These are phyloP conservation scores for Metschnikowia proteae DNA, from an alignment of 805 yeast genomes.

Conservation along the genomic window DNA sequence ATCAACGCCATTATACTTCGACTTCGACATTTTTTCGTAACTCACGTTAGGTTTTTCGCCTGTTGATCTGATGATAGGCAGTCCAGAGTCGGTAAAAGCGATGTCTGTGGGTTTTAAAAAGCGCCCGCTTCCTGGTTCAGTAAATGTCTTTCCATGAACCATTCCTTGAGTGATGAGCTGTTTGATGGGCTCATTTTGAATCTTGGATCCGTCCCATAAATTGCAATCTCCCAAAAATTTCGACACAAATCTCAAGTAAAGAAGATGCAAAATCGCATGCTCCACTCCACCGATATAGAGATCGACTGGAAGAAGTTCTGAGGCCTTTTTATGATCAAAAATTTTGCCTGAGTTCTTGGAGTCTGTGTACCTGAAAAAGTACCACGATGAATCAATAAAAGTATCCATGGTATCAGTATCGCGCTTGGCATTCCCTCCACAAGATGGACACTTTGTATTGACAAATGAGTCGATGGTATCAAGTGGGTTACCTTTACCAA, in stretches of 20 bases:
- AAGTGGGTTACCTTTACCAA: conserved; percentile 62
- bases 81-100: conserved; percentile 35
- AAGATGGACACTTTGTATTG: conserved; percentile 74
- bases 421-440: conserved; percentile 68
- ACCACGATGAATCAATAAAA: conserved; percentile 97
- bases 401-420: conserved; percentile 99
- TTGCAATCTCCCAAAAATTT: conserved; percentile 71
- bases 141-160: conserved; percentile 90
- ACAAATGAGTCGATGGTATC: conserved; percentile 64
- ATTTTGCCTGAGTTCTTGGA: conserved; percentile 55
- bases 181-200: conserved; percentile 75
- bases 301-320: conserved; percentile 73
- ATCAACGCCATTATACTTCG: conserved; percentile 92
- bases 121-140: conserved; percentile 66
- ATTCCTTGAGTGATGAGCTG: conserved; percentile 90
- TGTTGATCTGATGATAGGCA: conserved; percentile 46
- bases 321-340: conserved; percentile 50
- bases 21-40: conserved; percentile 94
- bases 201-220: conserved; percentile 57
- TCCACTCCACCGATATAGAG: conserved; percentile 93
- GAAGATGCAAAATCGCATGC: conserved; percentile 89
- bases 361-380: conserved; percentile 80
- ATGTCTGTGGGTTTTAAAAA: conserved; percentile 80
- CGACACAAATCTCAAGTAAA: conserved; percentile 81
- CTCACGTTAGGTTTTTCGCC: conserved; percentile 53